Evolutionary conservation across 1,284 basidiomycete genomes (phyloP), one percentile per base, ranked within the genome.

Genomic region (Lentinula novae-zelandiae): DNA sequence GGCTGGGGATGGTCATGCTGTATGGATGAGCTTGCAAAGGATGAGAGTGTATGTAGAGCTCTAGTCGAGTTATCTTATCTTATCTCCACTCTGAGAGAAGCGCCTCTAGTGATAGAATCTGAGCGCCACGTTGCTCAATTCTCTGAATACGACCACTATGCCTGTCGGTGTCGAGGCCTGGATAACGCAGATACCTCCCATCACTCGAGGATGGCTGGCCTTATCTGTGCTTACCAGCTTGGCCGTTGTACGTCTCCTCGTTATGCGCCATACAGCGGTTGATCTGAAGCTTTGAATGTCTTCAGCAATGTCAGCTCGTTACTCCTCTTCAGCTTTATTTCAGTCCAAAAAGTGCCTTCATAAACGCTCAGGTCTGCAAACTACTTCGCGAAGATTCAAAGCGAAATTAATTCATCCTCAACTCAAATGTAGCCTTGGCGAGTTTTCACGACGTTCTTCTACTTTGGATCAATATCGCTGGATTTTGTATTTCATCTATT

Each of bases 401-500:
- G 34, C 17, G n/a, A 10, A 33, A 55, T 20, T 7, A 44, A 17
- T 8, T 55, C 15, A 49, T 8, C 13, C 38, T 53, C 39, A 4
- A 42, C 10, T 17, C 2, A n/a, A 56, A 56, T 51, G 39, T 67
- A 98, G 92, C 79, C 89, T 64, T 98, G 95, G 95, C 84, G 96
- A 34, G 82, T 89, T 49, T 73, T 92, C 57, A 97, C 95, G 31
- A 95, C 91, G 7, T 98, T 98, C 80, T 88, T 96, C 69, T 99
- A 96, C 77, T 99, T 98, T 75, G 96, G 96, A 9, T 84, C 89
- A 0, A 84, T 98, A 66, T 93, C 90, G 1, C 77, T 98, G n/a
- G 96, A 98, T 72, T 94, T 98, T 65, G 82, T 96, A 61, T 97
- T 99, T 75, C 96, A 98, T 72, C 81, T 99, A 61, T 97, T 98